Conservation (phyloP, 2,329 filamentous ascomycete species). For the Aspergillus pseudoglaucus region DNA sequence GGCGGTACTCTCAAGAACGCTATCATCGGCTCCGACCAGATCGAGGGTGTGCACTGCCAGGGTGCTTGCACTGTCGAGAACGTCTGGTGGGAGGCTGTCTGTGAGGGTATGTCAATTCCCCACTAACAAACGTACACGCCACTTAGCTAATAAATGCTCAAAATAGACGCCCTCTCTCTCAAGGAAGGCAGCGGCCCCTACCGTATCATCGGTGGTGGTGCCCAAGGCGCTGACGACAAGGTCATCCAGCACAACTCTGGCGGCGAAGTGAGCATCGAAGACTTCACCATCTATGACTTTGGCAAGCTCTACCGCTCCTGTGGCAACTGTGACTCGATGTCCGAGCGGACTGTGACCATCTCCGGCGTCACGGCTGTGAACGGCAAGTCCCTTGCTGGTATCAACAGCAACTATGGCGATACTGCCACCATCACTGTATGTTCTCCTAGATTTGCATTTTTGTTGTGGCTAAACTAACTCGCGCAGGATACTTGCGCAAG, state of each 20-base stretch:
- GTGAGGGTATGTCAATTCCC: constrained; percentile 21
- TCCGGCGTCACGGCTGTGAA: constrained; percentile 34
- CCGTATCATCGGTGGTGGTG: constrained; percentile 43
- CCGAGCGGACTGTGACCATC: constrained; percentile 41
- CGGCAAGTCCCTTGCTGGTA: constrained; percentile 9
- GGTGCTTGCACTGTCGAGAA: constrained; percentile 40
- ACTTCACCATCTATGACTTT: constrained; percentile 41
- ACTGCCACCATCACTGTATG: neutral
- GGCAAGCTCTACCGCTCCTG: constrained; percentile 47
- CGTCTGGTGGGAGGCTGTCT: constrained; percentile 47
- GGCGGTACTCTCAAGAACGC: constrained; percentile 44
- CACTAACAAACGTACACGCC: too few species aligned
- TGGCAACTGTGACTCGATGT: constrained; percentile 36
- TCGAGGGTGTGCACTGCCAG: constrained; percentile 43
- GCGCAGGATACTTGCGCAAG: neutral
- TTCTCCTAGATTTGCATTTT: too few species aligned
- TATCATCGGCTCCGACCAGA: constrained; percentile 43
- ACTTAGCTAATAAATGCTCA: too few species aligned
- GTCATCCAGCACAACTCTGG: constrained; percentile 45
- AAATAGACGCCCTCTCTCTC: constrained; percentile 35
- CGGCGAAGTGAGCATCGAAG: constrained; percentile 33
- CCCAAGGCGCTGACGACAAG: constrained; percentile 43
- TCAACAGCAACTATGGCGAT: constrained; percentile 28
- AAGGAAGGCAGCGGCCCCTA: constrained; percentile 28
- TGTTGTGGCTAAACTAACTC: too few species aligned